Percentiles rank a stretch among this genome's conserved stretches.
Evolutionary conservation across 2,329 filamentous ascomycete species (phyloP).

Genomic region (Stagonosporopsis chrysanthemi): DNA sequence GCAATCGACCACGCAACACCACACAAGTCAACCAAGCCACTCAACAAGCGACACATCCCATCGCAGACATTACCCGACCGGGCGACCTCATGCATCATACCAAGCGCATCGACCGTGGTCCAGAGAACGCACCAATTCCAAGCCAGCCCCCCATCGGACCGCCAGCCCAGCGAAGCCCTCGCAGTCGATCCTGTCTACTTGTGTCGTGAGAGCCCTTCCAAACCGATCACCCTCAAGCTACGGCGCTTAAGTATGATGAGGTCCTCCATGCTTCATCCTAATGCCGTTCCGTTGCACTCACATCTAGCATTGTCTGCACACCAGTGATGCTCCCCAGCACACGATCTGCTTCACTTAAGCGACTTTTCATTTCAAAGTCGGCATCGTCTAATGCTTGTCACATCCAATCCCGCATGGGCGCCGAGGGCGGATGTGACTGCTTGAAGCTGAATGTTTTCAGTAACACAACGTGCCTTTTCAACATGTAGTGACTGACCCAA

Average conservation of each 20-base stretch:
- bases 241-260: not conserved
- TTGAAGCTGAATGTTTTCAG: not conserved
- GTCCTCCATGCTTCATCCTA: not conserved
- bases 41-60: slow-evolving; percentile 1
- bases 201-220: not conserved
- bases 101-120: not conserved
- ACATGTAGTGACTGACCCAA: not conserved
- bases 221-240: not conserved
- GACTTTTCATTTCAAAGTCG: not conserved
- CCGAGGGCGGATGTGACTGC: not conserved
- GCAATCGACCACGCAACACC: not conserved
- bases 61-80: not conserved
- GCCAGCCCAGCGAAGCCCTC: not conserved
- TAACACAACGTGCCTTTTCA: not conserved
- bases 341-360: not conserved
- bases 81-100: not conserved
- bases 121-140: not conserved
- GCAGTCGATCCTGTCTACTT: not conserved
- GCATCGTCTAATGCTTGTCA: not conserved
- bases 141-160: not conserved
- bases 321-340: not conserved
- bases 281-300: not conserved
- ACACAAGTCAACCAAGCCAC: not conserved
- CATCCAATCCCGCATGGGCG: not conserved
- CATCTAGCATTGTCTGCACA: not conserved